Base-by-base conservation (phyloP, 257 asterid genomes). In the Thymus quinquecostatus region DNA sequence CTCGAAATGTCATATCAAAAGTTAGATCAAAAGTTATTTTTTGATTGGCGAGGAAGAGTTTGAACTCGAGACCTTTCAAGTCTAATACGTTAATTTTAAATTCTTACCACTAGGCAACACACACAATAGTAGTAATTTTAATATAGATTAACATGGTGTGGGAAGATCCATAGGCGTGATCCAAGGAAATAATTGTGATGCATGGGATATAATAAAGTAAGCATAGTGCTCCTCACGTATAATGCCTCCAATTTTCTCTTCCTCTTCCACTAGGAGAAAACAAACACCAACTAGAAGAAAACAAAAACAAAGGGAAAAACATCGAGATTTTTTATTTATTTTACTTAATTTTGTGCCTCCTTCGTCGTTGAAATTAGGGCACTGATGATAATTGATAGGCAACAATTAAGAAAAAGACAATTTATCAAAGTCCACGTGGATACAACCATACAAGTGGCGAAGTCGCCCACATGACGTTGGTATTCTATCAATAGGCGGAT, bases 391-490 rank as follows among this genome's bases (percentile, higher is more conserved):
- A 38, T 2, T 14, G 32, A 21, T 51, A 51, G 9, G 59, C 5
- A 53, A 6, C 30, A 29, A 56, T 56, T 10, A 56, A 5, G n/a
- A 56, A 56, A 56, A 0, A 27, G 36, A 54, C 34, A 54, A 55
- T 12, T 21, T 10, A 4, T 51, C 10, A 14, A 21, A 14, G 0
- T 14, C 32, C 7, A 51, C 12, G 9, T 7, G 27, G 12, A 51
- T 57, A 41, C n/a, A n/a, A n/a, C n/a, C n/a, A n/a, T n/a, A n/a
- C 62, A 57, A 57, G 41, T 57, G 62, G 62, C 40, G 21, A 56
- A 30, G 61, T 30, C 61, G 61, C 14, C 61, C n/a, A 9, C 40
- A 30, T 56, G 61, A 6, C 28, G 33, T 0, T 54, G 21, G 21
- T 21, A 54, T 54, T 27, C 28, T 27, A 8, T 54, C 28, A 21